Conservation (phyloP, 1,139 yeast species). For the Sporopachydermia cereana region DNA sequence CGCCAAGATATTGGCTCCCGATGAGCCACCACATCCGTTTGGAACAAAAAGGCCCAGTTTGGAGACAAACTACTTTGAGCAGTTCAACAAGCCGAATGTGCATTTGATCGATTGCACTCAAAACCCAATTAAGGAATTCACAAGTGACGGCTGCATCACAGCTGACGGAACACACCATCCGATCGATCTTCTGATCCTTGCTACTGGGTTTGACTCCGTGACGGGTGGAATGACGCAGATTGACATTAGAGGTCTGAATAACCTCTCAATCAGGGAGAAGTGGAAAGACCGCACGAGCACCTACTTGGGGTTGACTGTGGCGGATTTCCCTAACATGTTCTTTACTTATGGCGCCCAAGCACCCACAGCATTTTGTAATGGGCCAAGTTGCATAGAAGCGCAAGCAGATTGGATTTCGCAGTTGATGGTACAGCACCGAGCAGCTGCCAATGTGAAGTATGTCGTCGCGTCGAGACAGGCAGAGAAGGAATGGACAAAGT, state of each 20-base stretch:
- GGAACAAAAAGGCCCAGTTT: constrained; percentile 22
- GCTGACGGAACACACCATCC: constrained; percentile 11
- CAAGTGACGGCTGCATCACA: constrained; percentile 10
- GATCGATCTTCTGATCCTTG: constrained; percentile 14
- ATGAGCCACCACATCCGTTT: constrained; percentile 18
- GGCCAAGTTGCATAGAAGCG: constrained; percentile 19
- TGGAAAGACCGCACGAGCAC: constrained; percentile 19
- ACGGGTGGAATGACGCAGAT: constrained; percentile 23
- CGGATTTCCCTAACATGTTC: constrained; percentile 21
- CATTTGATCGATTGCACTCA: constrained; percentile 17
- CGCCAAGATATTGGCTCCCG: constrained; percentile 19
- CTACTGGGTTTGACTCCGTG: constrained; percentile 19
- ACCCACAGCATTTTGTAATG: constrained; percentile 22
- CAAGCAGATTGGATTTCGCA: constrained; percentile 18
- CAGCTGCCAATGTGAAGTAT: constrained; percentile 11
- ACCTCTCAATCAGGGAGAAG: constrained; percentile 15
- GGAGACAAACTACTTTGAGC: constrained; percentile 19
- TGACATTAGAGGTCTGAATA: constrained; percentile 15
- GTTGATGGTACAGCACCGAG: constrained; percentile 11
- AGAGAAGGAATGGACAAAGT: constrained; percentile 12
- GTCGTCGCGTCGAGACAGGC: constrained; percentile 14
- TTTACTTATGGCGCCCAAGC: constrained; percentile 23
- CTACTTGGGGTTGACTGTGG: constrained; percentile 18
- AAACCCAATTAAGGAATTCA: constrained; percentile 12
- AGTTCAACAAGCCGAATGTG: constrained; percentile 21